Conservation (phyloP, 2,329 filamentous ascomycete species). For the Penicillium sp. region DNA sequence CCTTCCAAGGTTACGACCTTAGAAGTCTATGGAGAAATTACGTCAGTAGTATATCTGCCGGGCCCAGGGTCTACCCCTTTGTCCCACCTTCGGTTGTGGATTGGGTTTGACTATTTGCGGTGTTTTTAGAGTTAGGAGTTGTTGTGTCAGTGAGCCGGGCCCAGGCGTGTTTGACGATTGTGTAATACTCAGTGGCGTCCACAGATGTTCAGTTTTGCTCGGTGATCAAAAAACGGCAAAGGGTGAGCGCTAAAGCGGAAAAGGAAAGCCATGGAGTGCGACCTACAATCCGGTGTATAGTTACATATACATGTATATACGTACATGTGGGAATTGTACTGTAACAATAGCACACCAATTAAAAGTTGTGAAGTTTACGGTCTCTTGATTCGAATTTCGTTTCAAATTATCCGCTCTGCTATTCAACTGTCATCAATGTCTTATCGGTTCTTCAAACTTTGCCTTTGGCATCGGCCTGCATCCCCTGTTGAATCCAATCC, state of each 20-base stretch:
- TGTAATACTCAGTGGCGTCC: background rate
- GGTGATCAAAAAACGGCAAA: background rate
- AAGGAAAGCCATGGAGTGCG: background rate
- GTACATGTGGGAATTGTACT: background rate
- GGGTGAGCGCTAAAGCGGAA: background rate
- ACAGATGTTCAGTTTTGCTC: too few relatives aligned
- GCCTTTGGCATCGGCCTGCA: slow-evolving; percentile 65
- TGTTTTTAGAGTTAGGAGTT: background rate
- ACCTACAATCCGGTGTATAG: background rate
- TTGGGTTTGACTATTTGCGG: background rate
- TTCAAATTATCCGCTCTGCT: background rate
- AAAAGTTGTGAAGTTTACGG: background rate
- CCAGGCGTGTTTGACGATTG: too few relatives aligned
- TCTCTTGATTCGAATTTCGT: background rate
- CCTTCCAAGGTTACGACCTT: too few relatives aligned
- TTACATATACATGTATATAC: too few relatives aligned
- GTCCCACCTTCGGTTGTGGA: background rate
- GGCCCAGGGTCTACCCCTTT: background rate
- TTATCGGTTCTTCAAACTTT: slow-evolving; percentile 11
- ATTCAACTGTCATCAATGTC: background rate
- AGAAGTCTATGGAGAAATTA: too few relatives aligned
- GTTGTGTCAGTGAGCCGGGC: too few relatives aligned
- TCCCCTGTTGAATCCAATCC: slow-evolving; percentile 67
- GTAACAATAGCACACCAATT: background rate
- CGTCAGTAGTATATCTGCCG: too few relatives aligned